Evolutionary conservation across 768 basidiomycete species (phyloP), one percentile per base, ranked within the genome.

Genomic region (Lactifluus hygrophoroides): DNA sequence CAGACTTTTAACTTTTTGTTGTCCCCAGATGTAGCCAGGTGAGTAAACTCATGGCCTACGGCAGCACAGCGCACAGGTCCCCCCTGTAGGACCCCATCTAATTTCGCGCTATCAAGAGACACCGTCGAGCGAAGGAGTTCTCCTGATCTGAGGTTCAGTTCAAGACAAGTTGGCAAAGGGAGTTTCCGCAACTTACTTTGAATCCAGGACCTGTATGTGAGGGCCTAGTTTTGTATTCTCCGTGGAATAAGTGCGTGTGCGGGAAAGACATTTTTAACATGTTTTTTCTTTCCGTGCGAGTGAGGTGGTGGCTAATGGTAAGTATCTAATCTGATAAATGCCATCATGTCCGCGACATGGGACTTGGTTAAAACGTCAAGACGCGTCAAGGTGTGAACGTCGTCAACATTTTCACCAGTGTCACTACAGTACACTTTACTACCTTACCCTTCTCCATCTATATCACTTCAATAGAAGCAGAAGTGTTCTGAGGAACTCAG

Each of bases 21-120:
- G n/a, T n/a, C n/a, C n/a, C n/a, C n/a, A n/a, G n/a, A n/a, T n/a
- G n/a, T n/a, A n/a, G n/a, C n/a, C n/a, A n/a, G n/a, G n/a, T n/a
- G n/a, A n/a, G n/a, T n/a, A n/a, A n/a, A n/a, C n/a, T n/a, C n/a
- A n/a, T 60, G 51, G 65, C 82, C 80, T 5, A 84, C 68, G 0
- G 79, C 82, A 17, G 79, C 77, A 63, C 81, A 85, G 50, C 81
- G 76, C 44, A 90, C 73, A 3, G 81, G 80, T 0, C 84, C 84
- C 7, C 80, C 73, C 60, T 78, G 78, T 21, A 74, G 40, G 2
- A 78, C 43, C 4, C 61, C 65, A 6, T 69, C 69, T 47, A 69
- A 69, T 23, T 73, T 68, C 14, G 72, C 63, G 6, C 58, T 68
- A 23, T 71, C 45, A 3, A 73, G 64, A 14, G 67, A 67, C 10